Conservation (phyloP, 2,329 filamentous ascomycete species). For the Fusarium heterosporum region DNA sequence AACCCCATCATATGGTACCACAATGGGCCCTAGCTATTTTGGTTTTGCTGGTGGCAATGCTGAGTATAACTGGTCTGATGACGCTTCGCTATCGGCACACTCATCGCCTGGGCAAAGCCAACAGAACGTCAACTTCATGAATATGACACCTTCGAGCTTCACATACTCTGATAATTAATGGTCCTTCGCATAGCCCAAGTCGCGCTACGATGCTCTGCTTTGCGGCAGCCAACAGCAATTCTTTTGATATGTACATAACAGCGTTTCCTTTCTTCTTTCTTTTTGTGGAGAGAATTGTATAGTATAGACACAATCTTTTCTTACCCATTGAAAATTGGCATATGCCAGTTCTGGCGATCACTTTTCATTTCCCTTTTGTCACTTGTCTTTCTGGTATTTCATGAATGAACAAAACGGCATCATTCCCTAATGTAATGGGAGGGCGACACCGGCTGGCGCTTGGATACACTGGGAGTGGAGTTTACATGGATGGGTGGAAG, state of each 20-base stretch:
- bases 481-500: conserved; percentile 11
- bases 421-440: conserved; percentile 50
- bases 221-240: conserved; percentile 9
- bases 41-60: conserved; percentile 54
- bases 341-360: conserved; percentile 26
- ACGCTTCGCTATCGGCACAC: conserved; percentile 54
- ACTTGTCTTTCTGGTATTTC: conserved; percentile 15
- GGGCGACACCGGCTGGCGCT: conserved; percentile 42
- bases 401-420: conserved; percentile 43
- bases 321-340: conserved; percentile 15
- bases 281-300: conserved; percentile 35
- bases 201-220: background rate
- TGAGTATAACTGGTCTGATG: conserved; percentile 65
- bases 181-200: background rate
- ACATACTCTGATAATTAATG: conserved; percentile 39
- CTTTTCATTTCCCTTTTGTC: conserved; percentile 27
- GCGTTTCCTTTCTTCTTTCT: conserved; percentile 18
- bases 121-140: conserved; percentile 52
- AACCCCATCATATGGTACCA: conserved; percentile 60
- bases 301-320: conserved; percentile 32
- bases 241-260: conserved; percentile 30
- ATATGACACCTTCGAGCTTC: conserved; percentile 51
- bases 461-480: conserved; percentile 27
- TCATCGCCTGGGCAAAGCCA: conserved; percentile 51
- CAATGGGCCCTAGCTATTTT: conserved; percentile 58